phyloP scores from a whole-genome alignment of 805 yeast genomes.

The Nakazawaea siamensis region DNA sequence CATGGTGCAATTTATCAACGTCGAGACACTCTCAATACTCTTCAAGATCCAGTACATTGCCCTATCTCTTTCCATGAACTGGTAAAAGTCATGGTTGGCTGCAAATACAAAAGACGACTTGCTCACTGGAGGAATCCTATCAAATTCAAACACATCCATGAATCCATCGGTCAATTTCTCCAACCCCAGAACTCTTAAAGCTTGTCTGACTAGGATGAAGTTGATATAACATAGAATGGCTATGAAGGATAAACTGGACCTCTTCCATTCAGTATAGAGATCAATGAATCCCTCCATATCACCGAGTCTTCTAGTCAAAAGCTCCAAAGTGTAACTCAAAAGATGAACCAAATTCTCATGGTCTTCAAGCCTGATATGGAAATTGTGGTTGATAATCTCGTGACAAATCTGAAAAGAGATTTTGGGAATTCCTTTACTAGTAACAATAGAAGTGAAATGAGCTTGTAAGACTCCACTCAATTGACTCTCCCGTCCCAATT shows the following conservation, averaged over 20 bases:
- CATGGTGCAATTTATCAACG: too few relatives aligned
- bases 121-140: constrained; percentile 21
- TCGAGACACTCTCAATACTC: too few relatives aligned
- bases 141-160: constrained; percentile 16
- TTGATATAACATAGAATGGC: constrained; percentile 27
- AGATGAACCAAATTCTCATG: constrained; percentile 17
- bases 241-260: constrained; percentile 20
- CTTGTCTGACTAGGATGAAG: constrained; percentile 19
- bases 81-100: too few relatives aligned
- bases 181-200: too few relatives aligned
- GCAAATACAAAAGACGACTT: constrained; percentile 19
- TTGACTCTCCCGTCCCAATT: too few relatives aligned
- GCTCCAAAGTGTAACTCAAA: constrained; percentile 12
- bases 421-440: constrained; percentile 11
- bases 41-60: too few relatives aligned
- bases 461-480: too few relatives aligned
- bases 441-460: neutral
- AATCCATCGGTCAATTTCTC: too few relatives aligned
- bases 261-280: constrained; percentile 13
- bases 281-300: constrained; percentile 12
- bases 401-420: constrained; percentile 18
- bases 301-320: neutral
- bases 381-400: constrained; percentile 24
- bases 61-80: too few relatives aligned
- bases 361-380: constrained; percentile 15